These are phyloP conservation scores for Chrysanthemum seticuspe DNA, from an alignment of 129 eudicot genomes.

Conservation along the genomic window DNA sequence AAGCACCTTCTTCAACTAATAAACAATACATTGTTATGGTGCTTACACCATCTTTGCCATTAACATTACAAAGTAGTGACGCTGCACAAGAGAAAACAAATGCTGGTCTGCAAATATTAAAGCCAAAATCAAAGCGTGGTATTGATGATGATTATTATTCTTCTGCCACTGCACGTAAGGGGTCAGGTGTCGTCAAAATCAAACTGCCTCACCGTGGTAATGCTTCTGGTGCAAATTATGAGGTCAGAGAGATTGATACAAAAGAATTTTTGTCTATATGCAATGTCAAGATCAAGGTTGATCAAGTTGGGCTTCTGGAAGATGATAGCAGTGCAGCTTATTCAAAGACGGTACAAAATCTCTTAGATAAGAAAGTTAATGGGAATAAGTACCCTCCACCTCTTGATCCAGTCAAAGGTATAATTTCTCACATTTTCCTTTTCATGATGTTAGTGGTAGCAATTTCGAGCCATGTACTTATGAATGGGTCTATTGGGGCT, in stretches of 20 bases:
- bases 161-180: conserved; percentile 69
- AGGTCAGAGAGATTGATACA: conserved; percentile 74
- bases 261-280: conserved; percentile 78
- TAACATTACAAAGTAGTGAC: conserved; percentile 35
- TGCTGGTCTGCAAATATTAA: conserved; percentile 54
- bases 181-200: conserved; percentile 68
- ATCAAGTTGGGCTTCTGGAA: conserved; percentile 88
- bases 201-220: conserved; percentile 79
- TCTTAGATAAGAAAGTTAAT: conserved; percentile 57
- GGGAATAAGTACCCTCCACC: conserved; percentile 95
- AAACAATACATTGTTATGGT: conserved; percentile 80
- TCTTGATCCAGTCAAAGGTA: conserved; percentile 90
- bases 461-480: too few species aligned
- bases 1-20: conserved; percentile 60
- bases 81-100: conserved; percentile 35
- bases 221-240: conserved; percentile 81
- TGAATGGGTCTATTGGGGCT: neutral
- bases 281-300: conserved; percentile 67
- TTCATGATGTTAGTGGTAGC: neutral
- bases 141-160: conserved; percentile 87
- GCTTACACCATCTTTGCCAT: conserved; percentile 72
- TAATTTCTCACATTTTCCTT: neutral
- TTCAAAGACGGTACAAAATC: conserved; percentile 68
- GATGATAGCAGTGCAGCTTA: conserved; percentile 78
- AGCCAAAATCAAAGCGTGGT: conserved; percentile 85